These are phyloP conservation scores for Emergomyces africanus DNA, from an alignment of 2,329 filamentous ascomycete species.

Conservation along the genomic window DNA sequence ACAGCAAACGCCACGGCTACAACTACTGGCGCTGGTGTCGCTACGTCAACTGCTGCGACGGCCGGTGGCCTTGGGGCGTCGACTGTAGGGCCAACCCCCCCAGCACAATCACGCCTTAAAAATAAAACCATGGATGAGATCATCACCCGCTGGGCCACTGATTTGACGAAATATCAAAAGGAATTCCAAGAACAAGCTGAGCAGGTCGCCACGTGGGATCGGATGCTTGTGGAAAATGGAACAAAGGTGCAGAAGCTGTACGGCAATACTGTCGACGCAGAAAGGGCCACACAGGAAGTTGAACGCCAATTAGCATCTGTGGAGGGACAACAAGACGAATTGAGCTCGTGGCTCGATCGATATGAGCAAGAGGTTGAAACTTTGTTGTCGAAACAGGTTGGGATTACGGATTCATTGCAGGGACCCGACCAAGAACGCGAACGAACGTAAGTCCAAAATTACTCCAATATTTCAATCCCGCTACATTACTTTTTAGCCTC, in stretches of 20 bases:
- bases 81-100: slow-evolving; percentile 67
- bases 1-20: slow-evolving; percentile 20
- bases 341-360: slow-evolving; percentile 74
- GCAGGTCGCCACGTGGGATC: slow-evolving; percentile 82
- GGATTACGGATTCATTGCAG: slow-evolving; percentile 60
- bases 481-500: too few species aligned
- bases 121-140: slow-evolving; percentile 99
- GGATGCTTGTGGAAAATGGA: slow-evolving; percentile 81
- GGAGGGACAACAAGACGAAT: slow-evolving; percentile 84
- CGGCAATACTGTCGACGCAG: slow-evolving; percentile 81
- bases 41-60: slow-evolving; percentile 19
- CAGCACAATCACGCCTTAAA: slow-evolving; percentile 73
- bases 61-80: slow-evolving; percentile 49
- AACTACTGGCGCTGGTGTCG: slow-evolving; percentile 16
- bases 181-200: slow-evolving; percentile 86
- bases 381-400: slow-evolving; percentile 67
- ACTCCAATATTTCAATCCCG: background rate
- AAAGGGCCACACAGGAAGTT: slow-evolving; percentile 83
- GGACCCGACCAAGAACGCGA: slow-evolving; percentile 94
- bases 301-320: slow-evolving; percentile 82
- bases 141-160: slow-evolving; percentile 90
- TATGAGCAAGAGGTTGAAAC: slow-evolving; percentile 89
- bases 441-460: slow-evolving; percentile 53
- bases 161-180: slow-evolving; percentile 91
- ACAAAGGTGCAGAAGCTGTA: slow-evolving; percentile 93